Evolutionary conservation across 2,329 filamentous ascomycete species (phyloP), one percentile per base, ranked within the genome.

Genomic region (Penicillium sp.): DNA sequence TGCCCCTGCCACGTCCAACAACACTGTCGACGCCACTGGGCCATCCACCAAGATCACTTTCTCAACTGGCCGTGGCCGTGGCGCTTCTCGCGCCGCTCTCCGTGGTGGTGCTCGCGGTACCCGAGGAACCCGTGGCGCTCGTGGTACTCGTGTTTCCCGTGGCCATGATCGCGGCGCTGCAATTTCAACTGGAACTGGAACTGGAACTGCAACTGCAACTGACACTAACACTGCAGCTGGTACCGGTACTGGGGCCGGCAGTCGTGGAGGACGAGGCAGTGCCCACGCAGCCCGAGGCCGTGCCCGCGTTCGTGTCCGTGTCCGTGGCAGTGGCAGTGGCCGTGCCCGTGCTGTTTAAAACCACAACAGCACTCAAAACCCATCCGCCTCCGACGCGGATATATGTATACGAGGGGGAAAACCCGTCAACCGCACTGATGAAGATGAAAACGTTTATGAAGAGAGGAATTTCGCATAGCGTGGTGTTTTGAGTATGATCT

Each of bases 81-180:
- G 40, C 16, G 22, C 22, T 16, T 18, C 39, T 13, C 22, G 14
- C 11, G 25, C 22, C 7, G n/a, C n/a, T 8, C 11, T 20, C 14
- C 16, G 33, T 20, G 33, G 33, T 20, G 33, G 33, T 20, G 16
- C 16, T 13, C 16, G 35, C 16, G 35, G 35, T 20, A 20, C 35
- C 18, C 35, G 4, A 7, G 31, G 14, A 2, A n/a, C 14, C 10
- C 31, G n/a, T 33, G 30, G 13, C 14, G 5, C 16, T 14, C 33
- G 33, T 36, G 33, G 16, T 3, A 10, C 33, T 20, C 33, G 33
- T 11, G n/a, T n/a, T 16, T 33, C 38, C 33, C 51, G 38, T 5
- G 46, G 36, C 41, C 46, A 46, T 16, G 51, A 43, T 28, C 44
- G 50, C 6, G 44, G 49, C 16, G 16, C 18, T 5, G 16, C 3